phyloP scores from a whole-genome alignment of 2,329 filamentous ascomycete species.

The Teratosphaeria gauchensis region DNA sequence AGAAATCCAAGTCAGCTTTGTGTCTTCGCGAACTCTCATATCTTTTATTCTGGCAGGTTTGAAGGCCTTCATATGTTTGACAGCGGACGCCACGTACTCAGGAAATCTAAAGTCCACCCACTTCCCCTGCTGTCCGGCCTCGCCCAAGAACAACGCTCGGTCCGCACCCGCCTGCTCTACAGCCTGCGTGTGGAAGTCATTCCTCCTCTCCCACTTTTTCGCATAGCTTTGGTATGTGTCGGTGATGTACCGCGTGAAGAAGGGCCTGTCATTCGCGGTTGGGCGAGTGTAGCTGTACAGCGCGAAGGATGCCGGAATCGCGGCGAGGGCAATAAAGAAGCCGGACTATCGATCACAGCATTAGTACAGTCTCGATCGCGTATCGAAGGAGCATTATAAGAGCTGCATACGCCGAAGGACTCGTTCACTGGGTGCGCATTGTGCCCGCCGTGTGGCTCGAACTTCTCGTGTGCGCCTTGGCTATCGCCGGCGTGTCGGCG shows the following conservation, averaged over 20 bases:
- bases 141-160: constrained; percentile 47
- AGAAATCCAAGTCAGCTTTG: constrained; percentile 3
- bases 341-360: constrained; percentile 26
- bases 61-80: background rate
- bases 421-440: constrained; percentile 34
- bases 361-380: background rate
- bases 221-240: constrained; percentile 46
- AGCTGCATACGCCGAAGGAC: constrained; percentile 41
- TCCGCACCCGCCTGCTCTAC: constrained; percentile 56
- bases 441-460: constrained; percentile 21
- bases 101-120: constrained; percentile 50
- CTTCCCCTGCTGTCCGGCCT: constrained; percentile 34
- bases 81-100: constrained; percentile 46
- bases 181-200: constrained; percentile 50
- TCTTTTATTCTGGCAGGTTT: background rate
- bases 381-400: background rate
- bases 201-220: constrained; percentile 45
- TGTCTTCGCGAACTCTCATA: background rate
- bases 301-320: constrained; percentile 35
- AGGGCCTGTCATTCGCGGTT: constrained; percentile 30
- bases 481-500: constrained; percentile 33
- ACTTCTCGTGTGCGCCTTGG: constrained; percentile 23
- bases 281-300: constrained; percentile 37
- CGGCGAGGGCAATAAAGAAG: constrained; percentile 39
- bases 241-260: constrained; percentile 46